Conservation (phyloP, 2,329 filamentous ascomycete species). For the Xenoacremonium recifei region DNA sequence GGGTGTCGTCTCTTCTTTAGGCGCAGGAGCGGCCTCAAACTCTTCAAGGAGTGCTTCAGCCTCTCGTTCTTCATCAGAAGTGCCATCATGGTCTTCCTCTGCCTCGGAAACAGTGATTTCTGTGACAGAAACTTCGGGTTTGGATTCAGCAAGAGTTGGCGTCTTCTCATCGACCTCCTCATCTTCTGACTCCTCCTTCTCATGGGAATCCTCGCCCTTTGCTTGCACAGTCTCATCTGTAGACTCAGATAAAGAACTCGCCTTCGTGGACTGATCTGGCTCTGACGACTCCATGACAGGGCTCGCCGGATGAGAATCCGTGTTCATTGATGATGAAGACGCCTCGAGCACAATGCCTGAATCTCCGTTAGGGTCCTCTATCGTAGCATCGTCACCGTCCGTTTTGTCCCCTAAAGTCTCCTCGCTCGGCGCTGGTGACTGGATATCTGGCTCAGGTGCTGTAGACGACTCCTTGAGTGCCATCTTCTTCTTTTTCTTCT, state of each 20-base stretch:
- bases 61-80: not conserved
- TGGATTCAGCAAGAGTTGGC: slow-evolving; percentile 8
- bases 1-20: not conserved
- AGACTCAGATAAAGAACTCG: slow-evolving; percentile 62
- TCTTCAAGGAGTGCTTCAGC: not conserved
- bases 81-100: not conserved
- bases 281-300: slow-evolving; percentile 54
- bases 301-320: slow-evolving; percentile 59
- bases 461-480: slow-evolving; percentile 24
- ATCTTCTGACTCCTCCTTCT: slow-evolving; percentile 14
- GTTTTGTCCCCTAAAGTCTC: slow-evolving; percentile 20
- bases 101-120: not conserved
- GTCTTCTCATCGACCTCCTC: not conserved
- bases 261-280: slow-evolving; percentile 58
- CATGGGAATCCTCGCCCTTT: slow-evolving; percentile 20
- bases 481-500: slow-evolving; percentile 64
- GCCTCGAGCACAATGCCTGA: slow-evolving; percentile 54
- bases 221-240: slow-evolving; percentile 58
- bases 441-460: slow-evolving; percentile 14
- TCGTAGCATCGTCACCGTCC: slow-evolving; percentile 18
- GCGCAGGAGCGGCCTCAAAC: not conserved
- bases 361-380: slow-evolving; percentile 42
- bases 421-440: slow-evolving; percentile 18
- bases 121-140: slow-evolving; percentile 10
- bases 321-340: slow-evolving; percentile 37